Evolutionary conservation across 441 rosid genomes (phyloP).

Genomic region (Erysimum cheiri): DNA sequence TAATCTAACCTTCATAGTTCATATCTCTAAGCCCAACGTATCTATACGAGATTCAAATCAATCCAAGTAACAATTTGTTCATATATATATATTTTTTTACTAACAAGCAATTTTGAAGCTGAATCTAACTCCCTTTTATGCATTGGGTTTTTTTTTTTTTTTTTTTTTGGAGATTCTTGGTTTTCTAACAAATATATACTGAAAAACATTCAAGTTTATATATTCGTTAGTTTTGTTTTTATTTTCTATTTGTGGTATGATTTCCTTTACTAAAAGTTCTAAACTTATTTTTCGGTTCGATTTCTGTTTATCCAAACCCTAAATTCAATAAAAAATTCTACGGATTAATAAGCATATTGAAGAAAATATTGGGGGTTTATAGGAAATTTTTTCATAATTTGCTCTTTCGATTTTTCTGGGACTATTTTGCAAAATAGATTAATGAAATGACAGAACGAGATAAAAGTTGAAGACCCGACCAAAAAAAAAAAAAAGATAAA

Average conservation of each 20-base stretch:
- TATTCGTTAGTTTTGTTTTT: neutral
- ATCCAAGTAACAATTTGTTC: too few species aligned
- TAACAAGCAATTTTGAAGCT: too few species aligned
- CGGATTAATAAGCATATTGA: neutral
- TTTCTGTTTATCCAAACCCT: neutral
- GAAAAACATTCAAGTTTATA: neutral
- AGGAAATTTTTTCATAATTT: neutral
- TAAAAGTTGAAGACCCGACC: conserved; percentile 11
- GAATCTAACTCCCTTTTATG: neutral
- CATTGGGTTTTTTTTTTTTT: neutral
- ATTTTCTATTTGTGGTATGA: neutral
- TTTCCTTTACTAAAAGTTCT: too few species aligned
- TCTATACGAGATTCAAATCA: too few species aligned
- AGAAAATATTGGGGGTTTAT: neutral
- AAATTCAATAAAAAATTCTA: neutral
- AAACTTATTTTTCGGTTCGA: neutral
- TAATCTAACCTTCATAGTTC: neutral
- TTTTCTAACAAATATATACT: neutral
- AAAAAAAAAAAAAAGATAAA: too few species aligned
- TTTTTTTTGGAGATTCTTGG: neutral
- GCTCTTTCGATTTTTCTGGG: neutral
- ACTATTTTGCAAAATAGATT: conserved; percentile 4
- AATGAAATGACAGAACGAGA: conserved; percentile 31
- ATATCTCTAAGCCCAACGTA: too few species aligned
- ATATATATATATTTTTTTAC: too few species aligned